Conservation (phyloP, 192 early-diverging fungal species). For the Coemansia sp. region DNA sequence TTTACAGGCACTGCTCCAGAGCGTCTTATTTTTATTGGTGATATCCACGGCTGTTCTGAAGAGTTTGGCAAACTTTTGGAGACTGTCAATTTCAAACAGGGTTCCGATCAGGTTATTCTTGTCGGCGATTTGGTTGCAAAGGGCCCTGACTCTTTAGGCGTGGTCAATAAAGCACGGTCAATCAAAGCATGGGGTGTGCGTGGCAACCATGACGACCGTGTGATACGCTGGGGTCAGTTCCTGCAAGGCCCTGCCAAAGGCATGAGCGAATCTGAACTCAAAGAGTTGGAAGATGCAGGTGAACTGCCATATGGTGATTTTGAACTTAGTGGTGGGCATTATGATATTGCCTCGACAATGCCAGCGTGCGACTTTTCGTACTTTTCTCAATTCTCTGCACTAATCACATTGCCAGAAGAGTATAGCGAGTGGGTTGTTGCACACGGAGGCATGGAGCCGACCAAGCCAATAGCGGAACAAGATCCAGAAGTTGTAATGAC, state of each 20-base stretch:
- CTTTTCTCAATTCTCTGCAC: slow-evolving; percentile 57
- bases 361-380: slow-evolving; percentile 55
- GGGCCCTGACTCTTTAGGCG: slow-evolving; percentile 62
- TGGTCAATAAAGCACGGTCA: slow-evolving; percentile 55
- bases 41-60: slow-evolving; percentile 63
- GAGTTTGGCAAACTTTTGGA: slow-evolving; percentile 60
- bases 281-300: slow-evolving; percentile 11
- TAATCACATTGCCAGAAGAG: slow-evolving; percentile 53
- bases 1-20: slow-evolving; percentile 8
- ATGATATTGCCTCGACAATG: slow-evolving; percentile 43
- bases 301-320: slow-evolving; percentile 28
- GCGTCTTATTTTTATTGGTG: slow-evolving; percentile 68
- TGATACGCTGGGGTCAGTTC: slow-evolving; percentile 60
- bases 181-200: slow-evolving; percentile 59
- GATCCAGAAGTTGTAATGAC: slow-evolving; percentile 62
- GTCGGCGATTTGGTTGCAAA: slow-evolving; percentile 70
- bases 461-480: slow-evolving; percentile 52
- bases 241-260: slow-evolving; percentile 42
- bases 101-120: slow-evolving; percentile 61
- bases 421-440: slow-evolving; percentile 60
- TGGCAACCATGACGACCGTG: slow-evolving; percentile 76
- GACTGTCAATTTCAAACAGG: slow-evolving; percentile 31
- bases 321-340: slow-evolving; percentile 28
- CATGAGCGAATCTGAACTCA: slow-evolving; percentile 8
- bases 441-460: slow-evolving; percentile 67